Base-by-base conservation (phyloP, 2,329 filamentous ascomycete species). In the Didymellaceae sp. region DNA sequence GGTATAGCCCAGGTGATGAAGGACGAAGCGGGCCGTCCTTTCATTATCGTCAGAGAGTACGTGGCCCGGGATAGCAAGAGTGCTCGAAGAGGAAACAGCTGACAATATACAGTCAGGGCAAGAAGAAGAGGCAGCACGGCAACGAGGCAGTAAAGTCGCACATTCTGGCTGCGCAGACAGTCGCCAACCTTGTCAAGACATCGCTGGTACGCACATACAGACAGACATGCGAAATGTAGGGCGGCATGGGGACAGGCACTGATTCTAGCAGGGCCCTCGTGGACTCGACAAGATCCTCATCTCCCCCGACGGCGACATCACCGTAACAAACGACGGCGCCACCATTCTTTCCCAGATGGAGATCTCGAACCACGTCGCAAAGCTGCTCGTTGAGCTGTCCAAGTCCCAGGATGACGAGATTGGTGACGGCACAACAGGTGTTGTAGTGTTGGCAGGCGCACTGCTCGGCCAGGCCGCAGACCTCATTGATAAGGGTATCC, bases 381-480 rank as follows among this genome's bases (percentile, higher is more conserved):
- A 97, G 80, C 83, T 99, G 42, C 81, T 99, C 53, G 94, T 99
- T 40, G 93, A 97, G 74, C 86, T 99, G 31, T 97, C 94, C 59
- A 97, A 96, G 80, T 97, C 94, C 30, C 94, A 99, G 75, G 94
- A 99, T 70, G 93, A 97, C 66, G 94, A 99, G 78, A 99, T 99
- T 69, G 94, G 94, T 71, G 94, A 99, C 74, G 94, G 94, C 59
- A 99, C 94, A 57, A 99, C 94, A 0, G 94, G 94, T 75, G 94
- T 99, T 11, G 94, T 99, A 42, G 95, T 99, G 39, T 80, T 99
- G 62, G 94, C 94, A 11, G 94, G 93, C 59, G 92, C 94, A 56
- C 85, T 99, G 59, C 82, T 99, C 55, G 95, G 99, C 77, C 93
- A 97, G 78, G 94, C 94, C 14, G 91, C 93, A 57, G 94, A 97